Conservation (phyloP, 2,329 filamentous ascomycete species). For the Phialemonium atrogriseum region DNA sequence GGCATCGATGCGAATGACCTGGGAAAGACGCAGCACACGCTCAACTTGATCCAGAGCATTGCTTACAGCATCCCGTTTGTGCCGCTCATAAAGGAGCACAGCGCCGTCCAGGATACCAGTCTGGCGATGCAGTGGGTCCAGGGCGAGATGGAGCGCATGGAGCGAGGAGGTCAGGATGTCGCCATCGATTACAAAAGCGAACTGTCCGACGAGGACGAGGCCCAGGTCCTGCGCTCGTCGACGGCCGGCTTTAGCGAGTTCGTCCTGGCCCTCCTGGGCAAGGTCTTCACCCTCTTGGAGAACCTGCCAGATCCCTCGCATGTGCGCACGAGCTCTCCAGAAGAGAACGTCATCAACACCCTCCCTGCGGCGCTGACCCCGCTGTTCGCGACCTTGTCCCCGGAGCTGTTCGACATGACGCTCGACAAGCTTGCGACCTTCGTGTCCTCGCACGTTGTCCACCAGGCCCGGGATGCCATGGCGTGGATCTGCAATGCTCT, state of each 20-base stretch:
- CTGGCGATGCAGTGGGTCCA: constrained; percentile 91
- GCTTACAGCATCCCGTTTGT: constrained; percentile 94
- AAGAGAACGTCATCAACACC: constrained; percentile 95
- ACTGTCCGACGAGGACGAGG: constrained; percentile 78
- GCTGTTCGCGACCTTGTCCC: constrained; percentile 81
- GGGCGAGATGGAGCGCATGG: constrained; percentile 88
- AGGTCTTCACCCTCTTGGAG: constrained; percentile 90
- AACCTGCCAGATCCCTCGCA: constrained; percentile 88
- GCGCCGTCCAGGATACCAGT: constrained; percentile 62
- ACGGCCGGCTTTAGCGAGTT: constrained; percentile 94
- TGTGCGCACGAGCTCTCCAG: constrained; percentile 81
- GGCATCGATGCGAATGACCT: constrained; percentile 97
- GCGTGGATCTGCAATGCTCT: constrained; percentile 96
- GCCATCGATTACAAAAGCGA: constrained; percentile 79
- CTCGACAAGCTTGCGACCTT: constrained; percentile 89
- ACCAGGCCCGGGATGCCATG: constrained; percentile 95
- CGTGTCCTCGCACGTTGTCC: constrained; percentile 87
- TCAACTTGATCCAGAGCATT: constrained; percentile 91
- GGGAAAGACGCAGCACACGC: constrained; percentile 88
- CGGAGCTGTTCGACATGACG: constrained; percentile 86
- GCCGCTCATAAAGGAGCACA: constrained; percentile 63
- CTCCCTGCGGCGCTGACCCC: constrained; percentile 86
- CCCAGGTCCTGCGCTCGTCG: constrained; percentile 81
- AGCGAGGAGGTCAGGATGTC: constrained; percentile 75
- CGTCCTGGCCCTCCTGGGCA: constrained; percentile 78